These are phyloP conservation scores for Psilocybe sp. DNA, from an alignment of 768 basidiomycete genomes.

Conservation along the genomic window DNA sequence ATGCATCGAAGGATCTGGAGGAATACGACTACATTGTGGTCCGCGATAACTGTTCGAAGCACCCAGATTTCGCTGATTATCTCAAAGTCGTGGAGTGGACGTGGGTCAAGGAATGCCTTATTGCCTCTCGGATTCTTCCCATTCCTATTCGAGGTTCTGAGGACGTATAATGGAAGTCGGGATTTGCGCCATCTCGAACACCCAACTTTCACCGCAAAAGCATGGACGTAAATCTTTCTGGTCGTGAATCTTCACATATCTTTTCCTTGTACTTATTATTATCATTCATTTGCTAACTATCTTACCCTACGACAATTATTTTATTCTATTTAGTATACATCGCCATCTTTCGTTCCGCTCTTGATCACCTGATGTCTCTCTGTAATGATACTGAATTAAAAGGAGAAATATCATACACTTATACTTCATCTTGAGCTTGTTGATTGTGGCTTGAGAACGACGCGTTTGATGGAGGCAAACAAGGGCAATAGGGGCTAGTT, in stretches of 20 bases:
- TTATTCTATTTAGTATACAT: too few relatives aligned
- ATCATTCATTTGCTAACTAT: too few relatives aligned
- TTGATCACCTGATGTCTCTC: too few relatives aligned
- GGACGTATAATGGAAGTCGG: too few relatives aligned
- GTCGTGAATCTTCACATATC: too few relatives aligned
- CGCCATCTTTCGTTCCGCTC: too few relatives aligned
- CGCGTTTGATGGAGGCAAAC: background rate
- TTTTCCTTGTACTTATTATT: too few relatives aligned
- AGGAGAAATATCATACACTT: background rate
- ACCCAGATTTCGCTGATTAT: slow-evolving; percentile 19
- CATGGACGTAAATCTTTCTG: too few relatives aligned
- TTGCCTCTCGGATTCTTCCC: slow-evolving; percentile 53
- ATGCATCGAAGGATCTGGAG: slow-evolving; percentile 32
- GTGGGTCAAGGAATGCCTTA: slow-evolving; percentile 80
- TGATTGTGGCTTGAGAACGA: background rate
- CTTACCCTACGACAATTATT: too few relatives aligned
- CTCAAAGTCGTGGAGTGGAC: slow-evolving; percentile 46
- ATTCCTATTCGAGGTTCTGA: slow-evolving; percentile 22
- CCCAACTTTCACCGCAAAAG: too few relatives aligned
- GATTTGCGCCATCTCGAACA: too few relatives aligned
- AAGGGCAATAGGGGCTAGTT: background rate
- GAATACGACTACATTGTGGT: slow-evolving; percentile 64
- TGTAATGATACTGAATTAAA: too few relatives aligned
- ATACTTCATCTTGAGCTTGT: background rate
- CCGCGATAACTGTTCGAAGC: slow-evolving; percentile 40